Evolutionary conservation across 1,284 basidiomycete species (phyloP), one percentile per base, ranked within the genome.

Genomic region (Cerioporus squamosus): DNA sequence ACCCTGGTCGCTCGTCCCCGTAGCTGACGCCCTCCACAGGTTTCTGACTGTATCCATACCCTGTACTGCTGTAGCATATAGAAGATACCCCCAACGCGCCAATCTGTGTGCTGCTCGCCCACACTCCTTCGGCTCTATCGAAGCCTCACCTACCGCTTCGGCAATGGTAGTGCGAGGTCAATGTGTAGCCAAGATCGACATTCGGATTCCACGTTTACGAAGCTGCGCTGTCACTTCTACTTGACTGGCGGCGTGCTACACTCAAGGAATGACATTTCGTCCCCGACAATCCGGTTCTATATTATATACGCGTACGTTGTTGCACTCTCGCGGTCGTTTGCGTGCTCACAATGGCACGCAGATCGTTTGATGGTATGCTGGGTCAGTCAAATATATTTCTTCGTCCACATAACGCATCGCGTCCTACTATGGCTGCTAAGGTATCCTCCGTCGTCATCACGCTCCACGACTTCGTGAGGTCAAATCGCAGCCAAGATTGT

Each of bases 121-220:
- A 10, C 23, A 17, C 38, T 20, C 23, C 31, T 14, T 44, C 69
- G 85, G 85, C 85, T 83, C 84, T 85, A 76, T 87, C 85, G 85
- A 87, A 87, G 85, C 85, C 81, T 85, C 73, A 69, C 73, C 66
- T 74, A 75, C 72, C 74, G 74, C 60, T 64, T 22, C 61, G 54
- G 62, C 64, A 48, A 62, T 63, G 64, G 66, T 58, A 52, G 62
- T 55, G 40, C 60, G 64, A 67, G 64, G 66, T 67, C 64, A 67
- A 66, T 64, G 51, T 66, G 63, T 55, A 64, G 63, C 63, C 63
- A 51, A 64, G 44, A 64, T 46, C 20, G 45, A 58, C 20, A 43
- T 7, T 44, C 40, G 18, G 33, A 53, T 59, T 61, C 59, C 59
- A 42, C 57, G 40, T 39, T 44, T 53, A 59, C 59, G 60, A 64